Evolutionary conservation across 2,329 filamentous ascomycete genomes (phyloP).

Genomic region (Parastagonospora nodorum): DNA sequence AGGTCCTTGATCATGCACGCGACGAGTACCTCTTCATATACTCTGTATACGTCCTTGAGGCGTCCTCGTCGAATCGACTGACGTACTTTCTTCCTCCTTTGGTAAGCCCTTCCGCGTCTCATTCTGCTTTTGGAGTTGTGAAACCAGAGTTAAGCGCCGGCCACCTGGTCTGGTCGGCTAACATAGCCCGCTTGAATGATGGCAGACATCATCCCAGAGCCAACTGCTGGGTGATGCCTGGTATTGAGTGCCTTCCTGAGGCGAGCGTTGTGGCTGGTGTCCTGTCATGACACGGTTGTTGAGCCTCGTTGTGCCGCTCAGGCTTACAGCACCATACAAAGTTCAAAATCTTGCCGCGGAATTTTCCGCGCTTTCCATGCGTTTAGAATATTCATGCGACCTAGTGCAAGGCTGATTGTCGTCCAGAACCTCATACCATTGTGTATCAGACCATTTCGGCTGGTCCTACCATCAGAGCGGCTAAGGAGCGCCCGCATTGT

Average conservation of each 20-base stretch:
- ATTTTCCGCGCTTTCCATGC: too few relatives aligned
- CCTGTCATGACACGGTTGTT: slow-evolving; percentile 12
- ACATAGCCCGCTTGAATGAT: slow-evolving; percentile 37
- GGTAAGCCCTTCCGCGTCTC: slow-evolving; percentile 41
- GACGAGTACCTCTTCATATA: slow-evolving; percentile 43
- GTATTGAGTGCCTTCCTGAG: background rate
- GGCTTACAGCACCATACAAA: slow-evolving; percentile 20
- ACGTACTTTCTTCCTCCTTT: slow-evolving; percentile 56
- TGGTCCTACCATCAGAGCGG: slow-evolving; percentile 68
- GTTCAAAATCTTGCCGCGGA: background rate
- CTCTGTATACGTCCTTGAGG: slow-evolving; percentile 61
- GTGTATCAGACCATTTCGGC: slow-evolving; percentile 71
- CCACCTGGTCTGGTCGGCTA: slow-evolving; percentile 22
- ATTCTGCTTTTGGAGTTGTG: slow-evolving; percentile 28
- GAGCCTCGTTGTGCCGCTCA: slow-evolving; percentile 32
- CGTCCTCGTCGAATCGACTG: slow-evolving; percentile 54
- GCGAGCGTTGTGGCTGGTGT: slow-evolving; percentile 1
- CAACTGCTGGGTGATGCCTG: slow-evolving; percentile 19
- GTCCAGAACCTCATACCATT: slow-evolving; percentile 73
- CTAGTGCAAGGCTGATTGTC: slow-evolving; percentile 36
- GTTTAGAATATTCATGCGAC: too few relatives aligned
- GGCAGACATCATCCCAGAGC: slow-evolving; percentile 13
- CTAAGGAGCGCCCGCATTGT: slow-evolving; percentile 66
- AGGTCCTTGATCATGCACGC: slow-evolving; percentile 59
- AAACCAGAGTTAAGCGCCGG: slow-evolving; percentile 43